A percentile compares a stretch with the other conserved stretches of the same genome.
These are phyloP conservation scores for Scolecobasidium constrictum DNA, from an alignment of 2,329 filamentous ascomycete genomes.

Conservation along the genomic window DNA sequence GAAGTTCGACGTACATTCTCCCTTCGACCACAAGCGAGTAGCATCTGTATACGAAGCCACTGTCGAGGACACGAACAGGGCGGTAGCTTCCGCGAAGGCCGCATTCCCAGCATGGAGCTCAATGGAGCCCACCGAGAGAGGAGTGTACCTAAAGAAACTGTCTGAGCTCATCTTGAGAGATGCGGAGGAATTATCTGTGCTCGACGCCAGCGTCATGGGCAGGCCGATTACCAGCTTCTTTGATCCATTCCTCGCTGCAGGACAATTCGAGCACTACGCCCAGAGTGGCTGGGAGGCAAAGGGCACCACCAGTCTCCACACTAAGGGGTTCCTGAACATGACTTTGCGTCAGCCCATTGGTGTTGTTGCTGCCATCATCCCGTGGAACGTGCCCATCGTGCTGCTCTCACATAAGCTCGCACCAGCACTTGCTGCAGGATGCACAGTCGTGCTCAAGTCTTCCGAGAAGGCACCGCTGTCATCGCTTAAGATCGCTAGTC, in stretches of 20 bases:
- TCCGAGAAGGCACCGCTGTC: conserved; percentile 53
- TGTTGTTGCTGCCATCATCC: conserved; percentile 47
- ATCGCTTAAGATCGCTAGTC: conserved; percentile 24
- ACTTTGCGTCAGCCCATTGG: conserved; percentile 40
- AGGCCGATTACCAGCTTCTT: conserved; percentile 6
- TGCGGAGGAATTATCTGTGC: conserved; percentile 5
- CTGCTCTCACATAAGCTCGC: conserved; percentile 44
- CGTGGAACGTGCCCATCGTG: conserved; percentile 43
- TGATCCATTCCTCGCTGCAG: conserved; percentile 17
- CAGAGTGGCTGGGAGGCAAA: conserved; percentile 33
- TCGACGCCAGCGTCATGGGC: conserved; percentile 9
- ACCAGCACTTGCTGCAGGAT: conserved; percentile 49
- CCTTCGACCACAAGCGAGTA: conserved; percentile 28
- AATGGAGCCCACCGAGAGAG: conserved; percentile 28
- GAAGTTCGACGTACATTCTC: conserved; percentile 36
- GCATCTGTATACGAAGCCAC: conserved; percentile 37
- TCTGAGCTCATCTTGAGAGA: conserved; percentile 31
- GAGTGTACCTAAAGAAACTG: conserved; percentile 33
- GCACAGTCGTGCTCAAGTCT: conserved; percentile 50
- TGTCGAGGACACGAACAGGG: conserved; percentile 30
- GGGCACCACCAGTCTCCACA: conserved; percentile 37
- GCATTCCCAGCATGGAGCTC: conserved; percentile 37
- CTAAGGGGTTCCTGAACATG: conserved; percentile 36
- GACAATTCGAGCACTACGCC: conserved; percentile 30
- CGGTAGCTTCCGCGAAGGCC: conserved; percentile 32